Evolutionary conservation across 805 yeast species (phyloP), one percentile per base, ranked within the genome.

Genomic region (Suhomyces sp.): DNA sequence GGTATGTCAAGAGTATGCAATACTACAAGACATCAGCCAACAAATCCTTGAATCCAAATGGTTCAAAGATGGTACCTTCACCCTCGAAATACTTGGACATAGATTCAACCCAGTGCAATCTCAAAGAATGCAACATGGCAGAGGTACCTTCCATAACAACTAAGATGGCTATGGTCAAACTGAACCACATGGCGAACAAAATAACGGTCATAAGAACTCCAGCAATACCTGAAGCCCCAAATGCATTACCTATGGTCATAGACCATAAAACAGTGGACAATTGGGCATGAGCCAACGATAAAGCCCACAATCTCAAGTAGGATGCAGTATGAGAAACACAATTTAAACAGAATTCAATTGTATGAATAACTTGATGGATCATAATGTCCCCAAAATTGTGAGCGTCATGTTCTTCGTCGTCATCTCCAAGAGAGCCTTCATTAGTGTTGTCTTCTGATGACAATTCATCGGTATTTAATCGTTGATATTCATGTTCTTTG

Each of bases 91-190:
- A 82, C 57, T 83, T 83, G 28, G 86, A 79, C 90, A 83, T 83
- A 23, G 86, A 77, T 53, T 83, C 90, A 35, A 83, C 88, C 90
- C 90, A 83, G 53, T 83, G 90, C 48, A 83, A 66, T 63, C 90
- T 74, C 50, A 83, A 70, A 11, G 85, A 76, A 56, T 83, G 90
- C 51, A 83, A 66, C 90, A 83, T 83, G 14, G 88, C 88, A n/a
- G 87, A 80, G 0, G 88, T 83, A 38, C 90, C 90, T 61, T 83
- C 90, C 90, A 83, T 83, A 31, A 80, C 67, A 31, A 83, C 88
- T 53, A 83, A 64, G 26, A 83, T 79, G 47, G 78, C 72, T 24
- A 79, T 81, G 0, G 88, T 81, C 47, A 83, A 65, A 5, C 74
- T 72, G 56, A 83, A 82, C 90, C 90, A 83, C 77, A 82, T 74